Evolutionary conservation across 1,284 basidiomycete genomes (phyloP).

Genomic region (Peniophora sp.): DNA sequence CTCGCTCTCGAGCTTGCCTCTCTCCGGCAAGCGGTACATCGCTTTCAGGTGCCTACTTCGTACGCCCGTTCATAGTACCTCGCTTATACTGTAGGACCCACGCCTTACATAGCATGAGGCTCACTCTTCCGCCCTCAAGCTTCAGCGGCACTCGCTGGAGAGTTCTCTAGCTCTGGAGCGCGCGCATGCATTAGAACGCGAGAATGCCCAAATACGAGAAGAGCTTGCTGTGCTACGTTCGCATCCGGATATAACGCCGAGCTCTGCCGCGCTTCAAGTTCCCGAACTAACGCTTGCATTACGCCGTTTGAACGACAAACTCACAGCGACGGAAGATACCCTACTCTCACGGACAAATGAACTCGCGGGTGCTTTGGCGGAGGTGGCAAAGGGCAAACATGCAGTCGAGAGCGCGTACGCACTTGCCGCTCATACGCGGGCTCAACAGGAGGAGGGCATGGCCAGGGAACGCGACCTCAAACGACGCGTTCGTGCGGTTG

Average conservation of each 20-base stretch:
- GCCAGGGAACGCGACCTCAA: slow-evolving; percentile 38
- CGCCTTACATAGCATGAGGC: slow-evolving; percentile 53
- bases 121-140: slow-evolving; percentile 51
- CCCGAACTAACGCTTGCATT: slow-evolving; percentile 60
- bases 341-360: slow-evolving; percentile 44
- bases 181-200: slow-evolving; percentile 39
- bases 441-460: slow-evolving; percentile 42
- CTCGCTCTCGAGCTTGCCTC: slow-evolving; percentile 56
- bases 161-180: slow-evolving; percentile 40
- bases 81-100: slow-evolving; percentile 8
- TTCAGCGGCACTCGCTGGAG: slow-evolving; percentile 55
- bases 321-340: slow-evolving; percentile 46
- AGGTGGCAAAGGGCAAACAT: slow-evolving; percentile 33
- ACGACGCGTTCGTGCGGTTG: slow-evolving; percentile 31
- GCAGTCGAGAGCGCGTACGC: slow-evolving; percentile 43
- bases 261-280: slow-evolving; percentile 41
- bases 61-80: slow-evolving; percentile 11
- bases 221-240: slow-evolving; percentile 48
- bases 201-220: slow-evolving; percentile 44
- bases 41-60: slow-evolving; percentile 48
- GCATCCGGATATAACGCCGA: slow-evolving; percentile 33
- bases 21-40: slow-evolving; percentile 52
- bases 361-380: slow-evolving; percentile 32
- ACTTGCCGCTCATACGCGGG: slow-evolving; percentile 39
- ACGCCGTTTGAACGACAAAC: slow-evolving; percentile 59